phyloP scores from a whole-genome alignment of 768 basidiomycete species.

The Pisolithus tinctorius region DNA sequence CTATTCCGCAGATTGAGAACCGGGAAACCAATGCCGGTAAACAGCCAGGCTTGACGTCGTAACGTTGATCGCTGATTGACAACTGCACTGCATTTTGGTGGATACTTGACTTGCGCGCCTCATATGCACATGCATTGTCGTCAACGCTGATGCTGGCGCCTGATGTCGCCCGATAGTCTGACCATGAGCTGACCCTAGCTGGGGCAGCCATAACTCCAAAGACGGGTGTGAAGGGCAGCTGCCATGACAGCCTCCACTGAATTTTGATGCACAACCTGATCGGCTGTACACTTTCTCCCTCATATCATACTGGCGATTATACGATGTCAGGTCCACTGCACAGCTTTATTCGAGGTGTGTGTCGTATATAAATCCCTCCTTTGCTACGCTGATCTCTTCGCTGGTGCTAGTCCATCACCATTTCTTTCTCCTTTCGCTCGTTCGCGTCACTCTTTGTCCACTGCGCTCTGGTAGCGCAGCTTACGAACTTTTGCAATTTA shows the following conservation, averaged over 20 bases:
- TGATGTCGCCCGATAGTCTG: too few species aligned
- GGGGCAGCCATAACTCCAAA: too few species aligned
- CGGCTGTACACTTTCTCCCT: not conserved
- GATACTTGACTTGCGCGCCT: too few species aligned
- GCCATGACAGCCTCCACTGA: not conserved
- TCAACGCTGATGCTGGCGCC: too few species aligned
- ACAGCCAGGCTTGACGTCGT: too few species aligned
- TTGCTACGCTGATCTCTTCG: not conserved
- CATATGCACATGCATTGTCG: too few species aligned
- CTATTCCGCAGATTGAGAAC: too few species aligned
- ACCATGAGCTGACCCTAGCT: too few species aligned
- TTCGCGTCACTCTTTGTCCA: not conserved
- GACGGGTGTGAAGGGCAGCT: too few species aligned
- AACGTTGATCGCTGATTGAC: too few species aligned
- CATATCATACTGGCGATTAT: not conserved
- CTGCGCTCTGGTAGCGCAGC: slow-evolving; percentile 8
- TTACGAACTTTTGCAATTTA: not conserved
- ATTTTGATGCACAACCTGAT: not conserved
- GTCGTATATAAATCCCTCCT: not conserved
- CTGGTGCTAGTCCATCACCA: slow-evolving; percentile 3
- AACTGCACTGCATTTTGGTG: too few species aligned
- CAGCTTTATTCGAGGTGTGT: not conserved
- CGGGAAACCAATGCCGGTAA: too few species aligned
- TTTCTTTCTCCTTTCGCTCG: not conserved
- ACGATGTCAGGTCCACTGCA: not conserved